Evolutionary conservation across 768 basidiomycete genomes (phyloP).

Genomic region (Candolleomyces eurysporus): DNA sequence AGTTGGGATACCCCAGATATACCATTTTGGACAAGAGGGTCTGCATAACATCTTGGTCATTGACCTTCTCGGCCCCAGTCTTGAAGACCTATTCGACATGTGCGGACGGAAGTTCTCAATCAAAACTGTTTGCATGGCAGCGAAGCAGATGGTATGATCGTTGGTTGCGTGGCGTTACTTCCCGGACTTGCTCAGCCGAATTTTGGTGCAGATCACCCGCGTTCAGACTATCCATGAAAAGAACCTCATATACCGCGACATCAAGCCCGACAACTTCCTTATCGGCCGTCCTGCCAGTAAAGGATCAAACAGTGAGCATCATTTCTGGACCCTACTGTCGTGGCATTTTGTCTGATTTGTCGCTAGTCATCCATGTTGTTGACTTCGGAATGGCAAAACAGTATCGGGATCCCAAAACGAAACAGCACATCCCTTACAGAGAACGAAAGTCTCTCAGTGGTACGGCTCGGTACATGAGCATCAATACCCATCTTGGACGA

Average conservation of each 20-base stretch:
- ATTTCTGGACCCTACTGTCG: slow-evolving; percentile 52
- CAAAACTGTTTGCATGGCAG: slow-evolving; percentile 99
- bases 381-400: slow-evolving; percentile 98
- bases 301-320: slow-evolving; percentile 81
- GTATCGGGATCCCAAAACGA: slow-evolving; percentile 97
- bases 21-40: slow-evolving; percentile 98
- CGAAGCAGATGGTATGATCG: slow-evolving; percentile 90
- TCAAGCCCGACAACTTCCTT: slow-evolving; percentile 99
- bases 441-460: slow-evolving; percentile 96
- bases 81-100: slow-evolving; percentile 99
- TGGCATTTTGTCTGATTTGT: slow-evolving; percentile 45
- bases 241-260: slow-evolving; percentile 97
- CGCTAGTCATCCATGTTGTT: slow-evolving; percentile 10
- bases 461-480: slow-evolving; percentile 98
- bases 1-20: slow-evolving; percentile 97
- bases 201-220: slow-evolving; percentile 76
- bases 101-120: slow-evolving; percentile 96
- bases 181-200: slow-evolving; percentile 59
- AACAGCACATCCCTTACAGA: slow-evolving; percentile 97
- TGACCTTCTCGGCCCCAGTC: slow-evolving; percentile 91
- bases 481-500: slow-evolving; percentile 97
- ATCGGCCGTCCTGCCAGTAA: slow-evolving; percentile 76
- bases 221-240: slow-evolving; percentile 98
- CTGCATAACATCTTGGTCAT: slow-evolving; percentile 95
- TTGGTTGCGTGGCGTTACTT: slow-evolving; percentile 56